Evolutionary conservation across 2,329 filamentous ascomycete species (phyloP).

Genomic region (Diplodia intermedia): DNA sequence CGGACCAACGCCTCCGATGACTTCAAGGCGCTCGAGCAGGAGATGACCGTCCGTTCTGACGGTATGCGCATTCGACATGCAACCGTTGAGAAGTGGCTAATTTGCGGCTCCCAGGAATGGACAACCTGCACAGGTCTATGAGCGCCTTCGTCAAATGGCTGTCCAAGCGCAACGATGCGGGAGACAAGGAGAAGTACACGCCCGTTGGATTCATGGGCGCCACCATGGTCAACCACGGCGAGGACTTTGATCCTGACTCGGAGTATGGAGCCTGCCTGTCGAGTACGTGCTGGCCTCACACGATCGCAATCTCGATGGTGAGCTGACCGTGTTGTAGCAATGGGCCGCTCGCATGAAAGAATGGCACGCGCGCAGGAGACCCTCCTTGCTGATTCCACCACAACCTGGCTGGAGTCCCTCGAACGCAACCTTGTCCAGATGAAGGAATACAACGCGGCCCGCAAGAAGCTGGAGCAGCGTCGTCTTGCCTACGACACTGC

Average conservation of each 20-base stretch:
- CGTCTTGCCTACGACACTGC: conserved; percentile 91
- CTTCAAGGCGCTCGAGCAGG: conserved; percentile 86
- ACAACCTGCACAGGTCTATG: conserved; percentile 86
- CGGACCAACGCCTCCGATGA: conserved; percentile 88
- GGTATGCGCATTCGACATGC: conserved; percentile 60
- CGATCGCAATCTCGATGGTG: background rate
- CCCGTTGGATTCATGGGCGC: conserved; percentile 81
- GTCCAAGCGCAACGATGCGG: conserved; percentile 80
- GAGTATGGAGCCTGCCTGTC: conserved; percentile 89
- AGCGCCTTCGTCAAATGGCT: conserved; percentile 86
- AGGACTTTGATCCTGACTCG: conserved; percentile 89
- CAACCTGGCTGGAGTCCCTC: conserved; percentile 88
- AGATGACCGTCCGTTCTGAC: conserved; percentile 88
- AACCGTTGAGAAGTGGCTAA: conserved; percentile 27
- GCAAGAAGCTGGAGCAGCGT: conserved; percentile 92
- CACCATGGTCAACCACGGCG: conserved; percentile 86
- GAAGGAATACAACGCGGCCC: conserved; percentile 95
- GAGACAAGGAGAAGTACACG: conserved; percentile 86
- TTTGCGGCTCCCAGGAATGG: conserved; percentile 70
- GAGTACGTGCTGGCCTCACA: conserved; percentile 55
- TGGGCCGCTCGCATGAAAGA: conserved; percentile 87
- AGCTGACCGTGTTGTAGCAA: conserved; percentile 56
- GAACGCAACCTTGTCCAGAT: conserved; percentile 90
- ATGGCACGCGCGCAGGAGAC: conserved; percentile 84
- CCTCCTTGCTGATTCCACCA: conserved; percentile 78